Base-by-base conservation (phyloP, 2,329 filamentous ascomycete genomes). In the Bipolaris victoriae region DNA sequence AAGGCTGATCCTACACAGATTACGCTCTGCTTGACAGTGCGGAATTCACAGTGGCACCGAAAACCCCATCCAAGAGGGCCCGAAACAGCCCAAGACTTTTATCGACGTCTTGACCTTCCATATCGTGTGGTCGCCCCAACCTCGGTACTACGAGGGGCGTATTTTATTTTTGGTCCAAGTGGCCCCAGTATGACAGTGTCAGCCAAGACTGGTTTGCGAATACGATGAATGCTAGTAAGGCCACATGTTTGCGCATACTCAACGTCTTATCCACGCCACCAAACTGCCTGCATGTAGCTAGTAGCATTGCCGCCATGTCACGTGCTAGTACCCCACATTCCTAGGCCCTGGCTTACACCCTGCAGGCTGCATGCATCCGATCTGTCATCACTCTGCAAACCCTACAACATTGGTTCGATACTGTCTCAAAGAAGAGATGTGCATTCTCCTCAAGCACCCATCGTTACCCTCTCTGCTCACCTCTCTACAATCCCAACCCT, bases 31-130 rank as follows among this genome's bases (percentile, higher is more conserved):
- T 45, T 52, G 36, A 41, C 29, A 29, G 31, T 31, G 47, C 41
- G 39, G 36, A 45, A 37, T 44, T 45, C 36, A 37, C 46, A 43
- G 20, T 52, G 52, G 37, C 31, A 47, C 54, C 54, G 49, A 20
- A 48, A 37, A 22, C 29, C 10, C 49, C n/a, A 46, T 46, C 16
- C 9, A 22, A 7, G 24, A n/a, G 2, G 37, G 13, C 16, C 37
- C 31, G 18, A 48, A 26, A 11, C 41, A 13, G 11, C 31, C 44
- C 26, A 46, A 46, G 26, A 9, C 26, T 16, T 18, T 5, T 15
- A 18, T 46, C 43, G 7, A 15, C 2, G n/a, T 33, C n/a, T 46
- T 35, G 26, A 20, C 11, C 31, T 13, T 16, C 6, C n/a, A 3
- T 26, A 18, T 46, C 20, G 16, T 16, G 29, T 29, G 31, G 26